phyloP scores from a whole-genome alignment of 768 basidiomycete species.

The Trametes maxima region DNA sequence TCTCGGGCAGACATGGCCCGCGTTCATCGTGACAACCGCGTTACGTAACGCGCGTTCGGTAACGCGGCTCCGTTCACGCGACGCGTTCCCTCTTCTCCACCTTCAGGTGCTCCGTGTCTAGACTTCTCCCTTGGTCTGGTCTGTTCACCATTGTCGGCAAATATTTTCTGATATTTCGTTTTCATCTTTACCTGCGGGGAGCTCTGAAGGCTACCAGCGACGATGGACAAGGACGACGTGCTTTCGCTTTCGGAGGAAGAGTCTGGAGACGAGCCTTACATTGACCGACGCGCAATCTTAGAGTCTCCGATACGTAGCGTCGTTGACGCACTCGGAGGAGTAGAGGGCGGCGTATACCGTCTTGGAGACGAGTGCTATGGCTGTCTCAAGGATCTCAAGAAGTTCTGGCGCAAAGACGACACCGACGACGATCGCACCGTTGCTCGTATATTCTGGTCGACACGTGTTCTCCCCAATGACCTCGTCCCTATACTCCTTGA shows the following conservation, averaged over 20 bases:
- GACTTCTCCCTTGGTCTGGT: neutral
- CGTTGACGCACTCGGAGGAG: constrained; percentile 79
- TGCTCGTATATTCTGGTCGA: constrained; percentile 88
- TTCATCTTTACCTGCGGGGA: neutral
- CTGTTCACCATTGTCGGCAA: neutral
- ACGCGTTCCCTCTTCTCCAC: neutral
- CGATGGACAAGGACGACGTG: constrained; percentile 32
- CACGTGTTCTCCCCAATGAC: constrained; percentile 85
- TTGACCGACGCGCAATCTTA: constrained; percentile 55
- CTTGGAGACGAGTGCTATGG: constrained; percentile 82
- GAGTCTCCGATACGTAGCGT: constrained; percentile 72
- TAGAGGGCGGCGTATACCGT: constrained; percentile 65
- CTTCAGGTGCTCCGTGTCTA: neutral
- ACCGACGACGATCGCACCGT: constrained; percentile 96
- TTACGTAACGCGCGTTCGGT: constrained; percentile 8
- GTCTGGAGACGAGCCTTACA: constrained; percentile 33
- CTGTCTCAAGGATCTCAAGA: constrained; percentile 93
- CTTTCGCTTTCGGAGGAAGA: constrained; percentile 34
- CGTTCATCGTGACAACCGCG: neutral
- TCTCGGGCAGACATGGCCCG: too few species aligned
- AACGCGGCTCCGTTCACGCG: neutral
- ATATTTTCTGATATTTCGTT: neutral
- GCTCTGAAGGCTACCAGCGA: neutral
- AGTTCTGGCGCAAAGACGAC: constrained; percentile 95
- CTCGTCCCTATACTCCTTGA: constrained; percentile 81